Conservation (phyloP, 768 basidiomycete genomes). For the Mycena rebaudengoi region DNA sequence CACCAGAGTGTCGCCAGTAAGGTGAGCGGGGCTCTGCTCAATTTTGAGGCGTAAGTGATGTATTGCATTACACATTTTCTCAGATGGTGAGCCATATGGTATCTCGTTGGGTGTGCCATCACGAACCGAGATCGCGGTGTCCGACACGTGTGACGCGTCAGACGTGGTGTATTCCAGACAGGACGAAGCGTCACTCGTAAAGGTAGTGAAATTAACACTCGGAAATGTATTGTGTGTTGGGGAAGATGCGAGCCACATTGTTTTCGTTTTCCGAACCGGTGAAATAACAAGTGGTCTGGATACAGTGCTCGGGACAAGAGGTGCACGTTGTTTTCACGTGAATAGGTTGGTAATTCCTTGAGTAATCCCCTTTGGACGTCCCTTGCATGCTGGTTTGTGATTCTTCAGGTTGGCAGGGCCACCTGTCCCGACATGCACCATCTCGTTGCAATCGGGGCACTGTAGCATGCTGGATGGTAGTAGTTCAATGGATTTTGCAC, state of each 20-base stretch:
- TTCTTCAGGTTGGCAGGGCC: background rate
- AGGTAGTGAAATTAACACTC: background rate
- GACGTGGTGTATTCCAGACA: background rate
- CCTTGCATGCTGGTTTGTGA: background rate
- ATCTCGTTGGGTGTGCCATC: background rate
- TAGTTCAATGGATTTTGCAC: no score
- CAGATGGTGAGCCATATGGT: background rate
- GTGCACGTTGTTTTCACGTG: background rate
- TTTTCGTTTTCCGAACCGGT: background rate
- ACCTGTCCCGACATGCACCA: background rate
- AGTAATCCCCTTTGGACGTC: background rate
- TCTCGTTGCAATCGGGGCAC: background rate
- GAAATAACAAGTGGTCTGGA: background rate
- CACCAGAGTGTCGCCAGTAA: background rate
- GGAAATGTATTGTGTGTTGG: background rate
- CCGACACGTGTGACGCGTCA: background rate
- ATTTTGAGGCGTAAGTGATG: background rate
- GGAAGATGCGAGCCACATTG: background rate
- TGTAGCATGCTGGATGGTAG: background rate
- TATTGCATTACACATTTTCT: background rate
- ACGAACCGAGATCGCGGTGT: background rate
- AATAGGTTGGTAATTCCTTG: background rate
- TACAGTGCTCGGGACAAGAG: background rate
- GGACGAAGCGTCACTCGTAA: background rate
- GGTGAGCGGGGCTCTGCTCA: background rate